Base-by-base conservation (phyloP, 2,329 filamentous ascomycete species). In the Keithomyces neogunnii region DNA sequence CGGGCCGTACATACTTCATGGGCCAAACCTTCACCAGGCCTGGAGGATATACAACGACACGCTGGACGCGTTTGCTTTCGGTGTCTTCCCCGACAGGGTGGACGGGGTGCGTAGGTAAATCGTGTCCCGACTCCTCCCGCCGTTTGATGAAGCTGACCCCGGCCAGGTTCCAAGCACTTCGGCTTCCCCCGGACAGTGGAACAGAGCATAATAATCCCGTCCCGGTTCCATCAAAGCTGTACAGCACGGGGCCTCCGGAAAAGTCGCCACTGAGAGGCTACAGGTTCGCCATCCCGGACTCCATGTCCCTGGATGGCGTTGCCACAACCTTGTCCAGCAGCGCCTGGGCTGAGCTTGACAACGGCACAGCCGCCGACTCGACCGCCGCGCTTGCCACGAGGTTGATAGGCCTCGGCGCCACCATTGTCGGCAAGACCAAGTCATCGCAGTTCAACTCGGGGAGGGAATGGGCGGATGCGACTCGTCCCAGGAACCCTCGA, bases 371-470 rank as follows among this genome's bases (percentile, higher is more conserved):
- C 3, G 62, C 61, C 3, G 70, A 65, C 2, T 60, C 58, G 3
- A 82, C 77, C 1, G 75, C 77, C 0, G 60, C 73, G 0, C 69
- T 76, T 1, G 72, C 82, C 0, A 75, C 81, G 48, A 68, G 71
- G 2, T 63, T 88, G 1, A 70, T 86, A 3, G 74, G 82, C 49
- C 73, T 78, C 2, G 84, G 85, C 0, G 83, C 80, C 0, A 63
- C 79, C 7, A 60, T 80, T 9, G 66, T 81, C 0, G 77, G 77
- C 3, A 80, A 78, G 63, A 75, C 74, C 28, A 78, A 76, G 55
- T 70, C 71, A 2, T 67, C 72, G 1, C 74, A 77, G 54, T 72
- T 80, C 47, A 71, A 71, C 10, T 60, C 67, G 4, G 64, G 65
- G 5, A 51, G 53, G 45, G 77, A 82, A 50, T 72, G 69, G 69